A percentile compares a stretch with the other conserved stretches of the same genome.
phyloP scores from a whole-genome alignment of 768 basidiomycete genomes.

The Dentipellis fragilis region DNA sequence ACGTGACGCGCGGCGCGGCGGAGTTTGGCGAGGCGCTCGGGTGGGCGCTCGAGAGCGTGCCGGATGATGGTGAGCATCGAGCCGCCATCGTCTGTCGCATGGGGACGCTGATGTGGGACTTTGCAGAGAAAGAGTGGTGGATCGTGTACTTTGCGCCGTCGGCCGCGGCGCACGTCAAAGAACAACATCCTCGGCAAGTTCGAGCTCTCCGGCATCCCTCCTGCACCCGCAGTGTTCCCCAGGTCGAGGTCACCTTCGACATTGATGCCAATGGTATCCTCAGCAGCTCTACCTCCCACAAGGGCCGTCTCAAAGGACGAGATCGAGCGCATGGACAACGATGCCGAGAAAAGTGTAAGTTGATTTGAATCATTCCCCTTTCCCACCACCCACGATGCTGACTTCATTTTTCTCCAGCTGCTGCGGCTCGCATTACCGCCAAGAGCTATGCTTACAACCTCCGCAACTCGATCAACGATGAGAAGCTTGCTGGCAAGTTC shows the following conservation, averaged over 20 bases:
- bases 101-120: no score
- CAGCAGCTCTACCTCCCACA: slow-evolving; percentile 91
- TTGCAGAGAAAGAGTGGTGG: no score
- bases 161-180: no score
- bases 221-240: slow-evolving; percentile 96
- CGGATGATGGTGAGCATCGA: no score
- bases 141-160: no score
- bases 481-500: slow-evolving; percentile 82
- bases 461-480: slow-evolving; percentile 78
- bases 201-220: slow-evolving; percentile 92
- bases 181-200: slow-evolving; percentile 99
- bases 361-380: not conserved
- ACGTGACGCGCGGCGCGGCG: no score
- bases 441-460: slow-evolving; percentile 98
- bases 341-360: slow-evolving; percentile 82
- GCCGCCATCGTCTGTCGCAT: no score
- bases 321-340: slow-evolving; percentile 93
- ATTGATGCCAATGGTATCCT: slow-evolving; percentile 95
- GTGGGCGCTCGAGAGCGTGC: no score
- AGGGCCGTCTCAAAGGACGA: slow-evolving; percentile 97
- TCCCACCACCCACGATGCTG: slow-evolving; percentile 4
- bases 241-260: slow-evolving; percentile 96
- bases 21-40: no score
- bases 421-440: slow-evolving; percentile 68
- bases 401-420: slow-evolving; percentile 40